Percentiles rank a stretch among this genome's conserved stretches.
These are phyloP conservation scores for Zopfia rhizophila DNA, from an alignment of 2,329 filamentous ascomycete genomes.

Conservation along the genomic window DNA sequence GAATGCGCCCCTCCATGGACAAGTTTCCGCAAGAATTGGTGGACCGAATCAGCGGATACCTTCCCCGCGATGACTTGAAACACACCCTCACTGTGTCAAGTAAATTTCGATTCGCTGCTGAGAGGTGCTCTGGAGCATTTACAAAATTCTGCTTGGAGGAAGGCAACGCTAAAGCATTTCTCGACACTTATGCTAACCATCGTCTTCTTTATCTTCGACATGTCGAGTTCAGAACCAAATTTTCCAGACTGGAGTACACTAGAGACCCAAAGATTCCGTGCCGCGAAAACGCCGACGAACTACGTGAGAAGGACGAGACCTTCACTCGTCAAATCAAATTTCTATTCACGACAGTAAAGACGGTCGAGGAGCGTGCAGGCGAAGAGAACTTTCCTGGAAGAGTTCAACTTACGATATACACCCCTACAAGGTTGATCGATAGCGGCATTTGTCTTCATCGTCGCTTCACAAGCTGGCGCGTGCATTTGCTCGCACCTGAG, in stretches of 20 bases:
- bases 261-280: slow-evolving; percentile 5
- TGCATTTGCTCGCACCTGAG: slow-evolving; percentile 8
- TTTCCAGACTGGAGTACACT: slow-evolving; percentile 1
- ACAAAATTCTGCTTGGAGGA: background rate
- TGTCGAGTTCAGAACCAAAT: background rate
- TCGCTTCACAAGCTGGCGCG: slow-evolving; percentile 8
- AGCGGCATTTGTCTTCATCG: slow-evolving; percentile 4
- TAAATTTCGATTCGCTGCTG: slow-evolving; percentile 10
- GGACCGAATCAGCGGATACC: slow-evolving; percentile 7
- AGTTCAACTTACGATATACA: slow-evolving; percentile 11
- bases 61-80: slow-evolving; percentile 2
- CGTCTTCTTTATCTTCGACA: background rate
- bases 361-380: slow-evolving; percentile 5
- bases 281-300: slow-evolving; percentile 6
- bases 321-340: slow-evolving; percentile 7
- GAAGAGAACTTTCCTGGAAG: slow-evolving; percentile 7
- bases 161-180: background rate
- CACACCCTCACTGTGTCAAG: slow-evolving; percentile 6
- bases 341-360: slow-evolving; percentile 5
- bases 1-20: too few species aligned
- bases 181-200: background rate
- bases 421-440: background rate
- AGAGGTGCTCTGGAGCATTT: slow-evolving; percentile 5
- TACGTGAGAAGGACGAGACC: slow-evolving; percentile 3
- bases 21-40: slow-evolving; percentile 11